phyloP scores from a whole-genome alignment of 306 rosid species.

The Lathyrus tuberosus region DNA sequence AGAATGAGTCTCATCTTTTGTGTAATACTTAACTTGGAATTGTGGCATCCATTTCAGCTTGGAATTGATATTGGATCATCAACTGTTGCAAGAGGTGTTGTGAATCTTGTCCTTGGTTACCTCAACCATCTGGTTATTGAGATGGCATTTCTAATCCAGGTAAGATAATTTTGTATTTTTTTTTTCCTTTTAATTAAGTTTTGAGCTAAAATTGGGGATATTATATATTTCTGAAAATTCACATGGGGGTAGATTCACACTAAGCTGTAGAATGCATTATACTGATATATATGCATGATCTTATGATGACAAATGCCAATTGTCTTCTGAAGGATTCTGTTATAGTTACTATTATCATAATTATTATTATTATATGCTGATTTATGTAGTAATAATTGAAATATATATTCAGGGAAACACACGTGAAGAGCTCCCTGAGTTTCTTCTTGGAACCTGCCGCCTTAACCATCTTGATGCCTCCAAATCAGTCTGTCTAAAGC shows the following conservation, averaged over 20 bases:
- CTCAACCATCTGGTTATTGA: constrained; percentile 88
- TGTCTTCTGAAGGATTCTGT: neutral
- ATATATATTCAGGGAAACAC: constrained; percentile 71
- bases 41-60: constrained; percentile 53
- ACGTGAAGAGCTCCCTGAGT: constrained; percentile 89
- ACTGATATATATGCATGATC: neutral
- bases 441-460: constrained; percentile 87
- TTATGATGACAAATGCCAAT: neutral
- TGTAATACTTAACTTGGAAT: constrained; percentile 32
- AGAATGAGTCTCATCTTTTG: constrained; percentile 15
- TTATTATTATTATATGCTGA: constrained; percentile 7
- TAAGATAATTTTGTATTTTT: constrained; percentile 35
- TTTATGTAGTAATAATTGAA: constrained; percentile 14
- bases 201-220: constrained; percentile 6
- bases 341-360: neutral
- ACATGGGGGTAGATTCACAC: neutral
- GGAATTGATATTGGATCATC: constrained; percentile 84
- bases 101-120: constrained; percentile 91
- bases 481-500: constrained; percentile 60
- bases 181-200: constrained; percentile 28
- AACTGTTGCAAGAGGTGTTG: constrained; percentile 93
- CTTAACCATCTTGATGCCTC: constrained; percentile 86
- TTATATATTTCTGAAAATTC: constrained; percentile 25
- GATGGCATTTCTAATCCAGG: constrained; percentile 97
- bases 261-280: neutral